phyloP scores from a whole-genome alignment of 2,329 filamentous ascomycete genomes.

The Sphaerulina vaccinii region DNA sequence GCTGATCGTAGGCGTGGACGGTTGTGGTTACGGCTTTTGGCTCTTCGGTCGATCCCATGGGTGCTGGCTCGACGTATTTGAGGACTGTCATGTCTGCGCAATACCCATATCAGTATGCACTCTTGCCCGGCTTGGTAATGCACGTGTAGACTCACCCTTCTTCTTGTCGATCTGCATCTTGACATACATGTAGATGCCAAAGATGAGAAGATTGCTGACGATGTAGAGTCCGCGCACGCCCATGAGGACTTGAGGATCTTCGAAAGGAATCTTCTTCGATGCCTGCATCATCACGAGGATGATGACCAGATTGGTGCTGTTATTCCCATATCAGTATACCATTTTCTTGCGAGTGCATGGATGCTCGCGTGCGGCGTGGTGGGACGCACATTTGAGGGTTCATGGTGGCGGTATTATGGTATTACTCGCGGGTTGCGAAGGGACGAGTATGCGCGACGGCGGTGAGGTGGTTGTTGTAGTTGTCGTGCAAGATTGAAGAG shows the following conservation, averaged over 20 bases:
- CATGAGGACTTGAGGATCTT: conserved; percentile 72
- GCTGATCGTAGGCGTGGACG: conserved; percentile 87
- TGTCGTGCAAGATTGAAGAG: neutral
- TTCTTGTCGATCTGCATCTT: conserved; percentile 87
- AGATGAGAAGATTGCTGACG: conserved; percentile 77
- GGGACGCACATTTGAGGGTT: conserved; percentile 36
- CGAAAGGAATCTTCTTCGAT: conserved; percentile 91
- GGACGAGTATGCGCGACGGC: neutral
- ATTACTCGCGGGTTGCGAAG: conserved; percentile 3
- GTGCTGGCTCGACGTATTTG: conserved; percentile 95
- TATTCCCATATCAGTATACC: conserved; percentile 12
- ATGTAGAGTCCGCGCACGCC: conserved; percentile 65
- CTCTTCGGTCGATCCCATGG: conserved; percentile 91
- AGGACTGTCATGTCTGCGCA: conserved; percentile 84
- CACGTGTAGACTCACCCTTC: conserved; percentile 69
- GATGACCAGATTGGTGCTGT: conserved; percentile 87
- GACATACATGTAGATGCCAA: conserved; percentile 79
- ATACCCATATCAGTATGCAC: neutral
- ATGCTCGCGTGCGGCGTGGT: conserved; percentile 13
- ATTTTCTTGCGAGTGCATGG: neutral
- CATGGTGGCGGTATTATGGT: conserved; percentile 28
- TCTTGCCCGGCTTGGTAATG: neutral
- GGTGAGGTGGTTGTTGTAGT: neutral
- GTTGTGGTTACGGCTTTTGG: conserved; percentile 96
- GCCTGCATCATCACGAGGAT: conserved; percentile 98